Conservation (phyloP, 2,329 filamentous ascomycete species). For the Microdochium bolleyi region DNA sequence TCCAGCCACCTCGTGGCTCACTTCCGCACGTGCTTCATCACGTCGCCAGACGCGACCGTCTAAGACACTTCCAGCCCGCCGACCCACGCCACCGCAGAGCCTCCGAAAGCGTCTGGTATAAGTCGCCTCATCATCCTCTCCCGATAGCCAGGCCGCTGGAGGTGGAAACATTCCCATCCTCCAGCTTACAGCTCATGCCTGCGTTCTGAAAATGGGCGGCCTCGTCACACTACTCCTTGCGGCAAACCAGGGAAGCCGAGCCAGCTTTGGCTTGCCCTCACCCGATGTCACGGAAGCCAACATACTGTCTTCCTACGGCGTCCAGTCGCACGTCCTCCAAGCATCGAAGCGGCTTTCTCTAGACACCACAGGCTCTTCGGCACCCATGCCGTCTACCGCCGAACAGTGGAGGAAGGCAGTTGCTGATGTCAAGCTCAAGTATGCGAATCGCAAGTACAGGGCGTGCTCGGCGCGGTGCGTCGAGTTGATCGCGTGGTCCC, state of each 20-base stretch:
- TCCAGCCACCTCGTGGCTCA: slow-evolving; percentile 1
- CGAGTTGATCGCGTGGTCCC: slow-evolving; percentile 42
- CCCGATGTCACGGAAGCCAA: slow-evolving; percentile 4
- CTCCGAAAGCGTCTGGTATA: no score
- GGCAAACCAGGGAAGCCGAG: neutral
- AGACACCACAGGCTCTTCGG: neutral
- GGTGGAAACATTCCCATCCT: no score
- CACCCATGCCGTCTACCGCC: slow-evolving; percentile 30
- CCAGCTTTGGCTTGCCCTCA: neutral
- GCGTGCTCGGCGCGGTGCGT: slow-evolving; percentile 44
- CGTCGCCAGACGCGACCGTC: neutral
- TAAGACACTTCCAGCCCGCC: neutral
- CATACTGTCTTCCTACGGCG: neutral
- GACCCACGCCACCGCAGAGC: neutral
- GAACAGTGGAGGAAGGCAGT: slow-evolving; percentile 44
- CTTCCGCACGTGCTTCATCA: neutral
- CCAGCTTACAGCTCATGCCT: neutral
- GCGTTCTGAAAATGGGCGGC: neutral
- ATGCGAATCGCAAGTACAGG: slow-evolving; percentile 40
- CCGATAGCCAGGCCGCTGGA: no score
- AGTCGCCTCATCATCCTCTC: no score
- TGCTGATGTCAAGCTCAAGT: slow-evolving; percentile 45
- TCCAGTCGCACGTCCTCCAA: neutral
- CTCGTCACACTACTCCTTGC: neutral
- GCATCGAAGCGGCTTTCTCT: neutral